Evolutionary conservation across 2,329 filamentous ascomycete genomes (phyloP).

Genomic region (Gyromitra esculenta): DNA sequence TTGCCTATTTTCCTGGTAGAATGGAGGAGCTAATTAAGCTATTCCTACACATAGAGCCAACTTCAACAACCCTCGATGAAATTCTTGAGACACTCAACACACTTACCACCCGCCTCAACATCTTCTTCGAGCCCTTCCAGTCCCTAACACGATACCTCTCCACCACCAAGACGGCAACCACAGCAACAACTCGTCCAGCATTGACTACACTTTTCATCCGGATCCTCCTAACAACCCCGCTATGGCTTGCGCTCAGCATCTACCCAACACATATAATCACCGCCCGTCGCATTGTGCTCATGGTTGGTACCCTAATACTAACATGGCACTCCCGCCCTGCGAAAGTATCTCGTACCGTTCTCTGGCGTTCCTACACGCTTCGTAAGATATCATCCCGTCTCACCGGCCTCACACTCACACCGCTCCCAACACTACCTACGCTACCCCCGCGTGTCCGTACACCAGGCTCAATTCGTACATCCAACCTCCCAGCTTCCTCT

Average conservation of each 20-base stretch:
- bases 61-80: slow-evolving; percentile 74
- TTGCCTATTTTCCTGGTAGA: neutral
- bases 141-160: slow-evolving; percentile 92
- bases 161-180: slow-evolving; percentile 87
- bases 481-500: slow-evolving; percentile 28
- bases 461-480: slow-evolving; percentile 61
- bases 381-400: slow-evolving; percentile 75
- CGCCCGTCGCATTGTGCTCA: slow-evolving; percentile 82
- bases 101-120: slow-evolving; percentile 90
- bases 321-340: slow-evolving; percentile 93
- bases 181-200: slow-evolving; percentile 87
- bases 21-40: slow-evolving; percentile 2
- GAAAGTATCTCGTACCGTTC: slow-evolving; percentile 81
- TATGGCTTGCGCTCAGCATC: slow-evolving; percentile 85
- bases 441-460: slow-evolving; percentile 58
- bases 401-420: slow-evolving; percentile 73
- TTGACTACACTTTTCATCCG: slow-evolving; percentile 89
- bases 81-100: slow-evolving; percentile 93
- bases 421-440: slow-evolving; percentile 52
- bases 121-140: slow-evolving; percentile 86
- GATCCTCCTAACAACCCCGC: slow-evolving; percentile 83
- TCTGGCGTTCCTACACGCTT: slow-evolving; percentile 86
- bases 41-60: slow-evolving; percentile 29
- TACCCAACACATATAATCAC: slow-evolving; percentile 87
- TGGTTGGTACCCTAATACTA: slow-evolving; percentile 83